Evolutionary conservation across 371 early-diverging fungal genomes (phyloP), one percentile per base, ranked within the genome.

Genomic region (Rhizopus sp.): DNA sequence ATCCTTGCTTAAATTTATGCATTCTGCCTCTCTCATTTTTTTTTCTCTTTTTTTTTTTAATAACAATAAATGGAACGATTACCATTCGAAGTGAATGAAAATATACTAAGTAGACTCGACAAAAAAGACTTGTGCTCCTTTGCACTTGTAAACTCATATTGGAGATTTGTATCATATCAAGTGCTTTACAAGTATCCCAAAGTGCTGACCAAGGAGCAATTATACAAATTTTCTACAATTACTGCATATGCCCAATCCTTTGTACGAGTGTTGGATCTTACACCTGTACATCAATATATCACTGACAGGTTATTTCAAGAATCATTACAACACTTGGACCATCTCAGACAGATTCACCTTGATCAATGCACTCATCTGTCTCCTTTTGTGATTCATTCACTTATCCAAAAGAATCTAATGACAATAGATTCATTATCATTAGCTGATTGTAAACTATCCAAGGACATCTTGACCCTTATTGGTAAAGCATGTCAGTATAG

Each of bases 381-480:
- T 4, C 51, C 69, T 7, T 33, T 15, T 10, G 46, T 45, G 4
- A 58, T 72, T 4, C 42, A 64, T 5, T 34, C 34, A 4, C 7
- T 69, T 2, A 39, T 72, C 10, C 42, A 47, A 35, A 44, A 35
- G 1, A 68, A 64, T 15, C n/a, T 52, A 9, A 7, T 12, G 1
- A 34, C 57, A 4, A 29, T 74, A 4, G 34, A 53, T 31, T 54
- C 59, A 1, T 46, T 64, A 0, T 32, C 59, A 2, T 46, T 74
- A 15, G 55, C 63, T 4, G 56, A 63, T 17, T 68, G 70, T 42
- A 59, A 56, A 17, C 31, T 74, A 3, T 58, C 71, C 6, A 45
- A 38, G 5, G 59, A 62, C 29, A 68, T 62, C 6, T 38, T 74
- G 12, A 38, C 29, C 12, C 46, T 63, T n/a, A 56, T 74, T 16